These are phyloP conservation scores for Talaromyces islandicus DNA, from an alignment of 2,329 filamentous ascomycete species.

Conservation along the genomic window DNA sequence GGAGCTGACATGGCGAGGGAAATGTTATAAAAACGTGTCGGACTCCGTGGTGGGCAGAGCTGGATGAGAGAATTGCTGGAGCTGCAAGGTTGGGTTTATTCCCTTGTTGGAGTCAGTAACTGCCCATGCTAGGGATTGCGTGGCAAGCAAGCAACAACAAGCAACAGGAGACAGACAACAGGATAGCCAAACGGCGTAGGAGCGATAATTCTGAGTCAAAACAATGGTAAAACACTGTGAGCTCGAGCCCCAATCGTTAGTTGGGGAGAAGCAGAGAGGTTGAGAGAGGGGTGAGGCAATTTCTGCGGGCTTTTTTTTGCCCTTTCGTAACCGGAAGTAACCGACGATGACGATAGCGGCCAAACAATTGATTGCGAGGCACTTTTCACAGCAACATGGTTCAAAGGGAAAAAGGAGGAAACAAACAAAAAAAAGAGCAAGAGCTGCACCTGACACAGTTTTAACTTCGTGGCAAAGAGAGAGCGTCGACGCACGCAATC, in stretches of 20 bases:
- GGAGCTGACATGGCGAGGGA: constrained; percentile 33
- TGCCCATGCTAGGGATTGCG: not conserved
- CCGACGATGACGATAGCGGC: constrained; percentile 10
- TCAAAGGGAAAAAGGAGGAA: not conserved
- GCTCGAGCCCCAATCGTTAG: not conserved
- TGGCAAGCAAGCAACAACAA: not conserved
- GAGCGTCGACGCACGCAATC: not conserved
- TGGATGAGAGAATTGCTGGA: not conserved
- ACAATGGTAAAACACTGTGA: not conserved
- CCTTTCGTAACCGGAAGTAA: constrained; percentile 10
- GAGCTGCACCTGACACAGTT: not conserved
- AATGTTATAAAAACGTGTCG: constrained; percentile 8
- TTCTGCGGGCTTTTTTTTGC: not conserved
- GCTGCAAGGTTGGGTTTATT: not conserved
- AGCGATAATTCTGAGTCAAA: not conserved
- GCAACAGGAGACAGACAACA: not conserved
- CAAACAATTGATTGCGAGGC: not conserved
- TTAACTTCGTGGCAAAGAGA: not conserved
- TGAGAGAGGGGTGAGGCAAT: constrained; percentile 2
- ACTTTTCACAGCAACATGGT: not conserved
- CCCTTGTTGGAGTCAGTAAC: not conserved
- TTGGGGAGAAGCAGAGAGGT: not conserved
- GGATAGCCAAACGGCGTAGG: not conserved
- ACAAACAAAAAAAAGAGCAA: not conserved
- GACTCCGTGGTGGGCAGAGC: constrained; percentile 9